These are phyloP conservation scores for Oxyria digyna DNA, from an alignment of 148 eudicot genomes.

Conservation along the genomic window DNA sequence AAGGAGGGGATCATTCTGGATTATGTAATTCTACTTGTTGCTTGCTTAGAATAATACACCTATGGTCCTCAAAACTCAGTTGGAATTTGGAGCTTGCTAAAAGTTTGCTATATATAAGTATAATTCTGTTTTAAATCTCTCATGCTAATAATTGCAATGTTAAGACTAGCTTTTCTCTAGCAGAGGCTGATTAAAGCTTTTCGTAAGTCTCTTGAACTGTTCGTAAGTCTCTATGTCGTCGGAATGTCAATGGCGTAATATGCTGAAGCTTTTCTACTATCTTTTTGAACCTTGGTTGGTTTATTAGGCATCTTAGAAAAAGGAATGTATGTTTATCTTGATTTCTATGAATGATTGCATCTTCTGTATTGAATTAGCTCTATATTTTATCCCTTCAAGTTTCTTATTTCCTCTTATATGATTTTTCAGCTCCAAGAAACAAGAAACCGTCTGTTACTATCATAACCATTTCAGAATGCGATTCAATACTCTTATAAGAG, in stretches of 20 bases:
- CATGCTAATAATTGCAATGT: background rate
- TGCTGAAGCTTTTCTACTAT: background rate
- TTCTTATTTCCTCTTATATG: background rate
- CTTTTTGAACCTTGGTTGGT: background rate
- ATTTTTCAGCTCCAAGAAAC: background rate
- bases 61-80: background rate
- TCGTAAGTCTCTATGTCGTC: background rate
- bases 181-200: background rate
- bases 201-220: background rate
- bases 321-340: background rate
- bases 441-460: background rate
- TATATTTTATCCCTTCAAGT: background rate
- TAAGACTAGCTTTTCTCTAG: background rate
- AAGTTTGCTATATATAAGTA: background rate
- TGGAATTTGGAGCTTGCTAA: background rate
- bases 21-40: background rate
- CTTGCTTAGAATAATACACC: background rate
- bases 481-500: conserved; percentile 24
- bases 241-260: background rate
- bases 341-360: background rate
- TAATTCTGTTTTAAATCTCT: background rate
- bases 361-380: background rate
- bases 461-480: conserved; percentile 23
- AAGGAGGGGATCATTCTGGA: background rate
- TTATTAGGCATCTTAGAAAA: background rate